Percentiles rank a stretch among this genome's conserved stretches.
Evolutionary conservation across 768 basidiomycete genomes (phyloP).

Genomic region (Steccherinum ochraceum): DNA sequence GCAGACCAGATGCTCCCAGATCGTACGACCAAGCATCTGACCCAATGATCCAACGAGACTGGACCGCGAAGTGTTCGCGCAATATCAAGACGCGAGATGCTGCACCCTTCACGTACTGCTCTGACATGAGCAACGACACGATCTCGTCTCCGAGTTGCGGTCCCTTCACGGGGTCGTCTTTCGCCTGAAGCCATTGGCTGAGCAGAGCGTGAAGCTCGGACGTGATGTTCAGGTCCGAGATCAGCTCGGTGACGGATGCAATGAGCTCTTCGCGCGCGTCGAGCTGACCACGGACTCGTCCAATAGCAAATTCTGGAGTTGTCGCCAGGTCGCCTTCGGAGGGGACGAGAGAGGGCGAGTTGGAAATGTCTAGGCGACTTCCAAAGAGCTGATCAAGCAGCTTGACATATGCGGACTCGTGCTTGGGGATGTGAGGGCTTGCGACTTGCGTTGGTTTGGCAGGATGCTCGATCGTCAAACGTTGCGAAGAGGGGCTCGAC

Average conservation of each 20-base stretch:
- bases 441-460: constrained; percentile 13
- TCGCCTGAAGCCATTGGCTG: constrained; percentile 70
- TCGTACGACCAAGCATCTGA: constrained; percentile 99
- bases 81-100: constrained; percentile 55
- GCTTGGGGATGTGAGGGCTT: constrained; percentile 71
- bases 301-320: constrained; percentile 91
- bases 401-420: constrained; percentile 88
- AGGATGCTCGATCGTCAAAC: constrained; percentile 43
- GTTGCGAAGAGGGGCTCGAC: constrained; percentile 30
- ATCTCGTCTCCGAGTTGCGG: constrained; percentile 53
- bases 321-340: constrained; percentile 73
- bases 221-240: constrained; percentile 45
- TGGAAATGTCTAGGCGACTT: constrained; percentile 75
- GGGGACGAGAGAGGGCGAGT: constrained; percentile 69
- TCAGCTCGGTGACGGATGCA: constrained; percentile 53
- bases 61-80: constrained; percentile 54
- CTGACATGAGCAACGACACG: constrained; percentile 37
- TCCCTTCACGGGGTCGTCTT: constrained; percentile 65
- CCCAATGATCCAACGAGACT: constrained; percentile 94
- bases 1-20: constrained; percentile 90
- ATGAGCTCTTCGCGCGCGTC: constrained; percentile 70
- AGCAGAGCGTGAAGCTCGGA: constrained; percentile 64
- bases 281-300: constrained; percentile 78
- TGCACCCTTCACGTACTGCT: constrained; percentile 32
- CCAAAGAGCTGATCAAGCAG: constrained; percentile 78